Base-by-base conservation (phyloP, 1,284 basidiomycete species). In the Meira miltonrushii region DNA sequence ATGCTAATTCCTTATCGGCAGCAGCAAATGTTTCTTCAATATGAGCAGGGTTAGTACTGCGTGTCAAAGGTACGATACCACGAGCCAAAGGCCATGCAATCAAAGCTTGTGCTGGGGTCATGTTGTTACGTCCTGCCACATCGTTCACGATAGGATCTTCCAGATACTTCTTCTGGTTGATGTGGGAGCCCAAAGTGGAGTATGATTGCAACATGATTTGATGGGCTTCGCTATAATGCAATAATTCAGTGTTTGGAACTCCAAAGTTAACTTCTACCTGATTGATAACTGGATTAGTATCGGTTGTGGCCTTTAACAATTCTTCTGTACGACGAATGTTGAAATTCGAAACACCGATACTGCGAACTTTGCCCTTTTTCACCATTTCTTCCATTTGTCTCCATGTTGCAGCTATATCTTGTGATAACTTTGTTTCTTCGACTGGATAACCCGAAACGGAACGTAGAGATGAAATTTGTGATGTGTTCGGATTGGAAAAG, bases 191-290 rank as follows among this genome's bases (percentile, higher is more conserved):
- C 21, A 74, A 65, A 19, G 72, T 69, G 23, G 68, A 69, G 60
- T 74, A 72, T 9, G 66, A 68, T 66, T 74, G 66, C 28, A 72
- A 62, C 28, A 58, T 65, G 59, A 69, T 62, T 37, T 67, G 62
- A 54, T 56, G 51, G 28, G 54, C 33, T 57, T 82, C 59, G 61
- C 86, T 87, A 79, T 86, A 81, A 61, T 91, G 79, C 41, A 92
- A 82, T 25, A 93, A 82, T 72, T 90, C 88, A 10, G 2, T 86
- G 85, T 79, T 93, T 89, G 44, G 90, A 86, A 68, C 65, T 39
- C 68, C 68, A 23, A 62, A 63, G 60, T 72, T 72, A 62, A 74
- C 70, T 54, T 74, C 72, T 53, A 74, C 70, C 61, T 74, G 72
- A 65, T 74, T 74, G 59, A 71, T 64, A 49, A 67, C 61, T 25